phyloP scores from a whole-genome alignment of 2,329 filamentous ascomycete species.

The Xylaria sp. region DNA sequence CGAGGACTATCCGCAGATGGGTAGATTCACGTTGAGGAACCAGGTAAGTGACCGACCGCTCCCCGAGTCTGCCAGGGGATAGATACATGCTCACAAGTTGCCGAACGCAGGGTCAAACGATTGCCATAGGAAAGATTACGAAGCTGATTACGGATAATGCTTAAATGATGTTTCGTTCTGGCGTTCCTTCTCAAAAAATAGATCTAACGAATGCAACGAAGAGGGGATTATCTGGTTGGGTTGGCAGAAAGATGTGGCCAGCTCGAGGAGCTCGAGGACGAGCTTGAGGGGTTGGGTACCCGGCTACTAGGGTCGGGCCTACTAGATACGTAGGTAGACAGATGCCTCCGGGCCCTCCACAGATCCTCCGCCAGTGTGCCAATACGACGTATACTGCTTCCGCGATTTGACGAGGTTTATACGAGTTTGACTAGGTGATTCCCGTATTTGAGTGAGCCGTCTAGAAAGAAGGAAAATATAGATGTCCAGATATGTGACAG shows the following conservation, averaged over 20 bases:
- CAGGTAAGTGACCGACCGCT: slow-evolving; percentile 59
- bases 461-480: background rate
- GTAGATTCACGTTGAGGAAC: slow-evolving; percentile 86
- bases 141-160: slow-evolving; percentile 65
- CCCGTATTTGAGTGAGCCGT: background rate
- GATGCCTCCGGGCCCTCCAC: background rate
- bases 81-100: slow-evolving; percentile 34
- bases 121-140: slow-evolving; percentile 98
- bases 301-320: background rate
- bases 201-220: background rate
- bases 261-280: background rate
- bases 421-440: background rate
- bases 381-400: background rate
- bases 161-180: background rate
- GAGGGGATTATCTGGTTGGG: background rate
- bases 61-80: background rate
- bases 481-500: too few species aligned
- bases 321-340: background rate
- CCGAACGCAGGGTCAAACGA: slow-evolving; percentile 81
- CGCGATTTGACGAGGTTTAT: background rate
- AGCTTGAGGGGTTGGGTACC: background rate
- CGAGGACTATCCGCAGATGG: slow-evolving; percentile 93
- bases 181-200: background rate
- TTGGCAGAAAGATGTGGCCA: background rate
- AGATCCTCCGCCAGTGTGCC: background rate